phyloP scores from a whole-genome alignment of 495 filamentous ascomycete species.

The Xylaria flabelliformis region DNA sequence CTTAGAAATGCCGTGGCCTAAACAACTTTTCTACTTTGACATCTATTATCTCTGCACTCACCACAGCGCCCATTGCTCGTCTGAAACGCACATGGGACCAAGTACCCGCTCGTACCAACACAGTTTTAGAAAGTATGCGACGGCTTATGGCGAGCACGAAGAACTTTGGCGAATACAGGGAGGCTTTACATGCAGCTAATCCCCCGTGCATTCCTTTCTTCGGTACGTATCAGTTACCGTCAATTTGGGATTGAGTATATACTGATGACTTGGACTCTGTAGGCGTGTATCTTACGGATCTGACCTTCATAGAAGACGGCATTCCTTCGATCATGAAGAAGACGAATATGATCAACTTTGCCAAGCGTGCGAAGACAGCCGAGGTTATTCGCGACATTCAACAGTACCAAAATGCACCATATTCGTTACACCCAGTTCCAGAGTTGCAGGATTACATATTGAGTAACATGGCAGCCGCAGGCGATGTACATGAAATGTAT shows the following conservation, averaged over 20 bases:
- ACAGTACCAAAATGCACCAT: slow-evolving; percentile 96
- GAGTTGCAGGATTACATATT: slow-evolving; percentile 98
- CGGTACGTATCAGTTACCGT: slow-evolving; percentile 62
- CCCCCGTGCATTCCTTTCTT: slow-evolving; percentile 99
- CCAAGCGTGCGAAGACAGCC: slow-evolving; percentile 95
- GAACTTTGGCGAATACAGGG: slow-evolving; percentile 97
- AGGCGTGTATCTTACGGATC: slow-evolving; percentile 97
- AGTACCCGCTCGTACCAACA: slow-evolving; percentile 81
- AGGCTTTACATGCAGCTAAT: slow-evolving; percentile 88
- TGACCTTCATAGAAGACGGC: slow-evolving; percentile 98
- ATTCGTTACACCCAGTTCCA: slow-evolving; percentile 83
- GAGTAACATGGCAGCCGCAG: slow-evolving; percentile 89
- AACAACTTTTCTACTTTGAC: slow-evolving; percentile 99
- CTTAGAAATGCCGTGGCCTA: slow-evolving; percentile 86
- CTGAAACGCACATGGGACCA: slow-evolving; percentile 94
- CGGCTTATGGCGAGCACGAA: slow-evolving; percentile 96
- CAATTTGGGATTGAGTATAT: slow-evolving; percentile 27
- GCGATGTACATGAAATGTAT: slow-evolving; percentile 99
- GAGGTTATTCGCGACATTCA: slow-evolving; percentile 98
- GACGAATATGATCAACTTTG: slow-evolving; percentile 96
- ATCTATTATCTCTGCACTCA: slow-evolving; percentile 96
- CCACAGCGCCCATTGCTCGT: slow-evolving; percentile 92
- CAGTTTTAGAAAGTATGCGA: slow-evolving; percentile 86
- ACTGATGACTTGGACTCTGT: slow-evolving; percentile 29
- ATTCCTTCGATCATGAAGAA: slow-evolving; percentile 95